Percentiles rank a stretch among this genome's conserved stretches.
These are phyloP conservation scores for Luzula sylvatica DNA, from an alignment of 176 grass and related monocot species.

Conservation along the genomic window DNA sequence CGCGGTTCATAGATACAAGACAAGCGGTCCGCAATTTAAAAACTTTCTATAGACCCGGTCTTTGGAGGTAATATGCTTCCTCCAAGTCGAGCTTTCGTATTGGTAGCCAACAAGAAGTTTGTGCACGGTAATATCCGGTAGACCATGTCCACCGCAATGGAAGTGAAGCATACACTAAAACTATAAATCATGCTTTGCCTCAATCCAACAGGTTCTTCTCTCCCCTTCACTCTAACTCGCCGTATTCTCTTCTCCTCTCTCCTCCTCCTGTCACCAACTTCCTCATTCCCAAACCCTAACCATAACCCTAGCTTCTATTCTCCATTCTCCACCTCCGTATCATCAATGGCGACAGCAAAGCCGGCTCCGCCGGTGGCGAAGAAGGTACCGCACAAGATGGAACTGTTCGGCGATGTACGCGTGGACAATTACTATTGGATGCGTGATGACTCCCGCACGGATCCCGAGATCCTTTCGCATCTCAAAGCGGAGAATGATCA, in stretches of 20 bases:
- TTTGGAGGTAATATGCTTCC: too few relatives aligned
- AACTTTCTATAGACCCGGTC: too few relatives aligned
- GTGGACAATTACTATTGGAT: constrained; percentile 91
- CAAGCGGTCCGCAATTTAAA: too few relatives aligned
- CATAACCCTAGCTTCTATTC: background rate
- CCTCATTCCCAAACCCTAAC: background rate
- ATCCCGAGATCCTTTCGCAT: constrained; percentile 49
- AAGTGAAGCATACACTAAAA: too few relatives aligned
- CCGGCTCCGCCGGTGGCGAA: constrained; percentile 36
- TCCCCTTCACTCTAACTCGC: background rate
- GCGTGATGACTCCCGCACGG: constrained; percentile 64
- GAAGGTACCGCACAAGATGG: constrained; percentile 58
- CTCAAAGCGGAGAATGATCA: constrained; percentile 74
- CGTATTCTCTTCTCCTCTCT: constrained; percentile 2
- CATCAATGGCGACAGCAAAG: constrained; percentile 9
- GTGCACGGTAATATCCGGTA: too few relatives aligned
- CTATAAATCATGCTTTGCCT: too few relatives aligned
- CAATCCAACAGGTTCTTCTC: background rate
- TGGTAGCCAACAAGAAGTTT: too few relatives aligned
- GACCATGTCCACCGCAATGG: too few relatives aligned
- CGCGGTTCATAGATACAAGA: too few relatives aligned
- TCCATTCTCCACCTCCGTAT: constrained; percentile 11
- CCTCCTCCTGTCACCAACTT: background rate
- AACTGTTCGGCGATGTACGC: constrained; percentile 61
- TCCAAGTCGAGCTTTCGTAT: too few relatives aligned